phyloP scores from a whole-genome alignment of 768 basidiomycete species.

The Russula sp. region DNA sequence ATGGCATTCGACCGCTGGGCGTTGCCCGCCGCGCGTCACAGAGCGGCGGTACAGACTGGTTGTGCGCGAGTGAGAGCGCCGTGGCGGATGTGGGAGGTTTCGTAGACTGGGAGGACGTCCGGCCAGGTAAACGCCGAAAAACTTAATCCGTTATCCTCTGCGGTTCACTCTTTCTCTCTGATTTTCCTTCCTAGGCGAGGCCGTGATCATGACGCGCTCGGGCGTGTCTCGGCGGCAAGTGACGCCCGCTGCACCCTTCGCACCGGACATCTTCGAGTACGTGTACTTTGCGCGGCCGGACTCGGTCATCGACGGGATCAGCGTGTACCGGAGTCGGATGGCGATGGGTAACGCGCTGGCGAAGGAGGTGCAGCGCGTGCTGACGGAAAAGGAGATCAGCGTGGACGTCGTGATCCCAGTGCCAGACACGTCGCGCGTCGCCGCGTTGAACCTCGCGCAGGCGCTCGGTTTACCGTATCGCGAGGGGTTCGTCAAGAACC shows the following conservation, averaged over 20 bases:
- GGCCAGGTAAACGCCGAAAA: slow-evolving; percentile 57
- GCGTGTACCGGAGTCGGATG: slow-evolving; percentile 96
- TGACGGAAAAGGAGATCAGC: slow-evolving; percentile 56
- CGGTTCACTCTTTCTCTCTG: not conserved
- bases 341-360: slow-evolving; percentile 98
- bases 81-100: slow-evolving; percentile 94
- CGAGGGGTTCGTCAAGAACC: slow-evolving; percentile 98
- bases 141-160: too few species aligned
- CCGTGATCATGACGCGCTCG: slow-evolving; percentile 86
- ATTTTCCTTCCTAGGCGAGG: slow-evolving; percentile 59
- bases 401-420: slow-evolving; percentile 98
- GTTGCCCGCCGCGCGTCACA: slow-evolving; percentile 60
- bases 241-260: slow-evolving; percentile 62
- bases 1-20: slow-evolving; percentile 92
- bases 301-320: slow-evolving; percentile 94
- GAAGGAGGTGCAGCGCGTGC: slow-evolving; percentile 70
- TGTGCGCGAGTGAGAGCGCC: slow-evolving; percentile 92
- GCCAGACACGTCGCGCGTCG: slow-evolving; percentile 94
- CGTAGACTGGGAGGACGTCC: slow-evolving; percentile 74
- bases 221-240: slow-evolving; percentile 71
- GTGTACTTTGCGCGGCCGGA: slow-evolving; percentile 99
- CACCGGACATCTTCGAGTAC: slow-evolving; percentile 98
- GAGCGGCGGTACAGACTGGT: slow-evolving; percentile 69
- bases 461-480: slow-evolving; percentile 84
- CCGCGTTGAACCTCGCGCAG: slow-evolving; percentile 92